phyloP scores from a whole-genome alignment of 441 rosid genomes.

The Populus tomentosa region DNA sequence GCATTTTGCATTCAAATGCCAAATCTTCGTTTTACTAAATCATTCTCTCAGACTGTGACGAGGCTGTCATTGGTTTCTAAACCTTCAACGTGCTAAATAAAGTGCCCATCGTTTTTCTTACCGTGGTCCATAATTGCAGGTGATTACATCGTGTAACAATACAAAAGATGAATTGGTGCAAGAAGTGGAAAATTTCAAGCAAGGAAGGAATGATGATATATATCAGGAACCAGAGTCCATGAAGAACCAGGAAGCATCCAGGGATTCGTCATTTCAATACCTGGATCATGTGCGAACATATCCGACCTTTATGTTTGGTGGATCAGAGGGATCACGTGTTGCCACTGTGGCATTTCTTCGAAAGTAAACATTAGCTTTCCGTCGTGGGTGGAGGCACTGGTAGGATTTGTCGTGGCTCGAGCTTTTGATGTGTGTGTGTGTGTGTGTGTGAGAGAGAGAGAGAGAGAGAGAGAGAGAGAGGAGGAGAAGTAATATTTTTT shows the following conservation, averaged over 20 bases:
- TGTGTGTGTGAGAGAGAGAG: too few relatives aligned
- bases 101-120: not conserved
- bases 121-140: constrained; percentile 29
- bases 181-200: constrained; percentile 70
- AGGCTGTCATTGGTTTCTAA: not conserved
- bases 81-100: not conserved
- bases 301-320: constrained; percentile 88
- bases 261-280: constrained; percentile 48
- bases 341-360: constrained; percentile 86
- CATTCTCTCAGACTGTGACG: not conserved
- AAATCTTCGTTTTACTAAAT: not conserved
- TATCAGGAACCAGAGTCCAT: constrained; percentile 17
- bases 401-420: constrained; percentile 10
- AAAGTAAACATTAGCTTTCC: constrained; percentile 28
- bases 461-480: too few relatives aligned
- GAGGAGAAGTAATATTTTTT: too few relatives aligned
- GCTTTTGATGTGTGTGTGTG: not conserved
- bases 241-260: constrained; percentile 35
- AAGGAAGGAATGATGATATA: constrained; percentile 21
- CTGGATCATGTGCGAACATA: constrained; percentile 75
- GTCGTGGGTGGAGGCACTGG: not conserved
- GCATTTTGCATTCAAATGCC: not conserved
- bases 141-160: constrained; percentile 76
- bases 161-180: constrained; percentile 79
- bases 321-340: constrained; percentile 75